Base-by-base conservation (phyloP, 306 rosid species). In the Pyrus bretschneideri region DNA sequence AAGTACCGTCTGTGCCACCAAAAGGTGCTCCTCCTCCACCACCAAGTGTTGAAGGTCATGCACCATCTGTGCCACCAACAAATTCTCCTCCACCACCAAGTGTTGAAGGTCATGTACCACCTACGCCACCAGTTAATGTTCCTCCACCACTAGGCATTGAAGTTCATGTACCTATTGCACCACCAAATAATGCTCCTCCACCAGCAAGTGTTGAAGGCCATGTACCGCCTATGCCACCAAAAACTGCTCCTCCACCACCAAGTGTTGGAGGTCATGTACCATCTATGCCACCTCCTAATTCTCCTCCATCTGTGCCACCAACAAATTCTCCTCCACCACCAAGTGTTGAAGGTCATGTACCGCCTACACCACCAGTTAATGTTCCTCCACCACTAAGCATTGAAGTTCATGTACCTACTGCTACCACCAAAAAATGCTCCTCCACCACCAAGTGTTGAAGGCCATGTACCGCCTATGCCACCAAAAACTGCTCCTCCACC, bases 401-500 rank as follows among this genome's bases (percentile, higher is more conserved):
- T 69, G 89, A 73, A 81, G 79, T 78, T 45, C 82, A 75, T 81
- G 80, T 74, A 30, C 87, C 66, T 9, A 0, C 19, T 11, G 2
- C 82, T n/a, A 1, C 90, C 91, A 3, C 82, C 85, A 17, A 12
- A 29, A 82, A 69, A 69, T 51, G 23, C 73, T 82, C 88, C 85
- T 66, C 76, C 81, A 46, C 88, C 93, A 12, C 29, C 81, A 57
- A 76, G 80, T 68, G 55, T 52, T 69, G 89, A 73, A 81, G 76
- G 75, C 33, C 83, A 81, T 79, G 73, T 72, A 31, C 87, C 22
- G 23, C 0, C 23, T 30, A 4, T 82, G 2, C 88, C 93, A 3
- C 84, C 84, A 17, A 13, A 46, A 82, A 69, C 58, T 55, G 25
- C 72, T 82, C 87, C 87, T 31, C 78, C 81, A 40, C 89, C 93